phyloP scores from a whole-genome alignment of 306 rosid genomes.

The Quercus gilva region DNA sequence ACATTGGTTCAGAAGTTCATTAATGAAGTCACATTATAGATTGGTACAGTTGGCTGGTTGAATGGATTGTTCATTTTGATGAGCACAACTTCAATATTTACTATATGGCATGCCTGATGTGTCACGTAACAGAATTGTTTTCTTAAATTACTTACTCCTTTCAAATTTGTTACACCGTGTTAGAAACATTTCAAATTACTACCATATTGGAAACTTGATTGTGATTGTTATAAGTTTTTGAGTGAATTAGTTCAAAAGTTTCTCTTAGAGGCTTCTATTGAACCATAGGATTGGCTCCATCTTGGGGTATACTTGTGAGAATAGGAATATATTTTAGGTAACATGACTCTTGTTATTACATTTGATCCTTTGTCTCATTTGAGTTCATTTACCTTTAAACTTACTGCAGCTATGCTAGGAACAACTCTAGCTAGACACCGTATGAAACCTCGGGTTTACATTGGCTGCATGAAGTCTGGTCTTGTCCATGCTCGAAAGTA shows the following conservation, averaged over 20 bases:
- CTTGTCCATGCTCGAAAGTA: slow-evolving; percentile 87
- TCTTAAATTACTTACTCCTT: background rate
- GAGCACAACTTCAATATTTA: background rate
- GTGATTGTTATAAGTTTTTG: background rate
- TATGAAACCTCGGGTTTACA: slow-evolving; percentile 61
- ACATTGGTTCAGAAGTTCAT: too few relatives aligned
- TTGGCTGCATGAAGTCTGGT: slow-evolving; percentile 98
- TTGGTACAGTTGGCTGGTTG: too few relatives aligned
- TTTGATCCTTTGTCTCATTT: slow-evolving; percentile 15
- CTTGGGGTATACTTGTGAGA: too few relatives aligned
- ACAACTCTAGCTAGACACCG: slow-evolving; percentile 52
- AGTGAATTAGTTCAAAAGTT: too few relatives aligned
- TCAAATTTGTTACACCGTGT: background rate
- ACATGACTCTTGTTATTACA: background rate
- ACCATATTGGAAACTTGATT: background rate
- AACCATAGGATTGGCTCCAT: too few relatives aligned
- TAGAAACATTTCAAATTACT: background rate
- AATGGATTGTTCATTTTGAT: background rate
- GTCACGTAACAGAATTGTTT: background rate
- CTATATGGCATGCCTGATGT: background rate
- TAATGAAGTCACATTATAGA: too few relatives aligned
- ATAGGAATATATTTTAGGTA: background rate
- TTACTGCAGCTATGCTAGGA: slow-evolving; percentile 67
- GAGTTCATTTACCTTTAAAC: slow-evolving; percentile 10
- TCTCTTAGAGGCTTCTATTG: too few relatives aligned